Base-by-base conservation (phyloP, 169 alveolate genomes). In the Theileria annulata region DNA sequence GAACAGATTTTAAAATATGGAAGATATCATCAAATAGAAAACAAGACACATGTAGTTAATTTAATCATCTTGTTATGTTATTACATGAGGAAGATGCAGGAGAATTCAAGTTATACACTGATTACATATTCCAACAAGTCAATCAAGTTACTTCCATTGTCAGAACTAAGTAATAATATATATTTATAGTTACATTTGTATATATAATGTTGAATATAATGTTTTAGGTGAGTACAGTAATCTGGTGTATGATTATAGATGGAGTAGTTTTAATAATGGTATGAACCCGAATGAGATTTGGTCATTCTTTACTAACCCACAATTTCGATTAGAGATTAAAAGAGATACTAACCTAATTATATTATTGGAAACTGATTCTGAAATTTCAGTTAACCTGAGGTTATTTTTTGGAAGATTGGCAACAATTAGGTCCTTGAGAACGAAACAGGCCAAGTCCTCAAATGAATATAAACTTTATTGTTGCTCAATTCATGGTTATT, bases 271-370 rank as follows among this genome's bases (percentile, higher is more conserved):
- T 48, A 87, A 86, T 48, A 82, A 88, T 30, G 95, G 95, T 17
- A 94, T 94, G n/a, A 86, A 93, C 62, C 85, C 93, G 35, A 90
- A 92, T 69, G 87, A 92, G 54, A 63, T 90, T 28, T 88, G 93
- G 92, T 71, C 78, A 12, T 92, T 86, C 64, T 89, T 92, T 67
- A 87, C 68, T 68, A 92, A 92, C 25, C 95, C 95, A 0, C 95
- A 92, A 71, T 78, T 87, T 42, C 86, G 95, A 12, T 75, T 92
- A 23, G 49, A 59, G 35, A 83, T 90, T 12, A 90, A 87, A 13
- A 87, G 86, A 71, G 80, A 78, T 21, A 56, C 79, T 5, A 71
- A 85, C 37, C 88, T 81, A 35, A 63, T 78, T 59, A 66, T 90
- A 10, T 70, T 92, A 67, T 84, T 92, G 66, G 96, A 92, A 59